Percentiles rank a stretch among this genome's conserved stretches.
Conservation (phyloP, 2,329 filamentous ascomycete genomes). For the Chaetomiaceae sp. region DNA sequence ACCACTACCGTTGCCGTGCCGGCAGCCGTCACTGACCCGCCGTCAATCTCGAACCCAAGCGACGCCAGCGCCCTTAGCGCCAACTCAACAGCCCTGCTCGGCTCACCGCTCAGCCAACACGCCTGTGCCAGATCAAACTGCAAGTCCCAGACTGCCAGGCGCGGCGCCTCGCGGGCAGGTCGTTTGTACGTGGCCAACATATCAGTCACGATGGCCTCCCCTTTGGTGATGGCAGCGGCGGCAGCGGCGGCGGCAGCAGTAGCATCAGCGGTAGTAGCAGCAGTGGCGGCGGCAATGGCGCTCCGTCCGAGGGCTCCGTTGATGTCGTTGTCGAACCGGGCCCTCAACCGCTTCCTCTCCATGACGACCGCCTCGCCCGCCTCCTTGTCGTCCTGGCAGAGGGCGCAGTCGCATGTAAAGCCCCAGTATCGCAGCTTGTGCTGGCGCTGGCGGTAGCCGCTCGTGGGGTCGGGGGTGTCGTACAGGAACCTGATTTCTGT, state of each 20-base stretch:
- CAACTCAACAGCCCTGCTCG: conserved; percentile 16
- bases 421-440: conserved; percentile 34
- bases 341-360: background rate
- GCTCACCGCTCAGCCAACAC: background rate
- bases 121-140: conserved; percentile 21
- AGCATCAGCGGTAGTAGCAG: background rate
- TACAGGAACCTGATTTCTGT: conserved; percentile 46
- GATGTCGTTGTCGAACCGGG: background rate
- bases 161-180: conserved; percentile 6
- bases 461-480: conserved; percentile 20
- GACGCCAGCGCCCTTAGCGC: conserved; percentile 26
- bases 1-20: conserved; percentile 4
- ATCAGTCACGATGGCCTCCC: conserved; percentile 18
- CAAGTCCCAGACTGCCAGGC: conserved; percentile 22
- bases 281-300: no score
- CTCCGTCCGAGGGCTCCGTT: background rate
- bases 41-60: conserved; percentile 27
- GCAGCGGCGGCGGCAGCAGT: background rate
- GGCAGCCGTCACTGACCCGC: background rate
- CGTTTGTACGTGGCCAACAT: conserved; percentile 26
- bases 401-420: conserved; percentile 37
- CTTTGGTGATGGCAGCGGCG: background rate
- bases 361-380: conserved; percentile 17
- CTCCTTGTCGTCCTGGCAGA: conserved; percentile 33
- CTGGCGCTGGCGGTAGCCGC: conserved; percentile 32